Base-by-base conservation (phyloP, 345 rosid species). In the Aethionema arabicum region DNA sequence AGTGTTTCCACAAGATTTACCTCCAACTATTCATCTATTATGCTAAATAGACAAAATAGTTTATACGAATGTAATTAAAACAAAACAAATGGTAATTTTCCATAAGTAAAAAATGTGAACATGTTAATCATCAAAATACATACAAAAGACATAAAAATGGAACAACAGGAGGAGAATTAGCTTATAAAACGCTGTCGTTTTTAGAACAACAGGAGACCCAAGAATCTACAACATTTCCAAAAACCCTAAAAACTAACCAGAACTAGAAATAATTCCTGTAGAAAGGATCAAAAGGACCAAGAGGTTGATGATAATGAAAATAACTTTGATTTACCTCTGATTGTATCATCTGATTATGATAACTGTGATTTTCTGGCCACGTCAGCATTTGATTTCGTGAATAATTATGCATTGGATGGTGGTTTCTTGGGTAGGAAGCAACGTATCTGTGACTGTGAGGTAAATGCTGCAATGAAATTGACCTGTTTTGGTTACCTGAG, bases 361-460 rank as follows among this genome's bases (percentile, higher is more conserved):
- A 4, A 32, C 32, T n/a, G 57, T 50, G 50, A 8, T 47, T n/a
- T 3, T 36, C 49, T 4, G 12, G 40, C 53, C 31, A 56, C 13
- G 48, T 7, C 37, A 3, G 70, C 31, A 63, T 47, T 66, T 66
- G 49, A 15, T 38, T 39, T 32, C 38, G 3, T 12, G 70, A 38
- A 32, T 29, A 54, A 21, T n/a, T 33, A 31, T 46, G 49, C 6
- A 32, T 12, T 2, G 11, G 27, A 30, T 2, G 27, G 44, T 21
- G 9, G 35, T 67, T 67, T 0, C 72, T 67, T 67, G 59, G 32
- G 38, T 13, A 11, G 3, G 38, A 67, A 58, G 65, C 10, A 67
- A 32, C 21, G 0, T 40, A 14, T 57, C 27, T 21, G 27, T 21
- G 27, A 21, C 27, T 21, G 27, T 21, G 27, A 21, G 27, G 27